Conservation (phyloP, 371 early-diverging fungal genomes). For the Mucor plumbeus region DNA sequence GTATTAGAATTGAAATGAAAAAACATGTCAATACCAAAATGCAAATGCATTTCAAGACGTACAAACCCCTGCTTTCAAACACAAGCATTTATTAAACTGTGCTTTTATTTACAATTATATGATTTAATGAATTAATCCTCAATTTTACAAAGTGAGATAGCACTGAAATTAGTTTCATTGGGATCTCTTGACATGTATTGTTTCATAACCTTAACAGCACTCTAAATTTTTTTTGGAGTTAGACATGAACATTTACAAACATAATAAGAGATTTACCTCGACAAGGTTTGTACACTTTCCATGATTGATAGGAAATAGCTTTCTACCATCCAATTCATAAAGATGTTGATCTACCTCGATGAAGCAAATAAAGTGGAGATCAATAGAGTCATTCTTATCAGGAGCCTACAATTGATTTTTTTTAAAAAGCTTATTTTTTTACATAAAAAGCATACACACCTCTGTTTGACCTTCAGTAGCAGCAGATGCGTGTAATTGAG, state of each 20-base stretch:
- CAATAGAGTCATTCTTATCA: conserved; percentile 67
- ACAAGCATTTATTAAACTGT: background rate
- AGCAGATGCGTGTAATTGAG: conserved; percentile 59
- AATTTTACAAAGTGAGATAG: conserved; percentile 62
- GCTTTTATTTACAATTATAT: conserved; percentile 1
- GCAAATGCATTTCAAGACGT: too few relatives aligned
- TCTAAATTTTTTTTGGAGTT: conserved; percentile 37
- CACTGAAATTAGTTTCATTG: conserved; percentile 68
- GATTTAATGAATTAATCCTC: background rate
- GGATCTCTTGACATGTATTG: conserved; percentile 79
- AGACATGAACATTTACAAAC: background rate
- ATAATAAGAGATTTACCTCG: conserved; percentile 38
- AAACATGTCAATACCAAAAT: too few relatives aligned
- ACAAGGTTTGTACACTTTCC: conserved; percentile 71
- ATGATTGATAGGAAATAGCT: conserved; percentile 83
- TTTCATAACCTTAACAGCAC: conserved; percentile 67
- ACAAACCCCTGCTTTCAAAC: background rate
- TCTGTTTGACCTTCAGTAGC: conserved; percentile 83
- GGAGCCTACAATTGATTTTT: conserved; percentile 55
- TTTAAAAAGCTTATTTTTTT: background rate
- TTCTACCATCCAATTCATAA: conserved; percentile 90
- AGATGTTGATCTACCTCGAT: conserved; percentile 73
- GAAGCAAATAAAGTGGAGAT: conserved; percentile 88
- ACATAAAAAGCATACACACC: conserved; percentile 25
- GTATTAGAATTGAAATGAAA: too few relatives aligned